Percentiles rank a stretch among this genome's conserved stretches.
Conservation (phyloP, 1,139 yeast species). For the Wickerhamomyces sp. region DNA sequence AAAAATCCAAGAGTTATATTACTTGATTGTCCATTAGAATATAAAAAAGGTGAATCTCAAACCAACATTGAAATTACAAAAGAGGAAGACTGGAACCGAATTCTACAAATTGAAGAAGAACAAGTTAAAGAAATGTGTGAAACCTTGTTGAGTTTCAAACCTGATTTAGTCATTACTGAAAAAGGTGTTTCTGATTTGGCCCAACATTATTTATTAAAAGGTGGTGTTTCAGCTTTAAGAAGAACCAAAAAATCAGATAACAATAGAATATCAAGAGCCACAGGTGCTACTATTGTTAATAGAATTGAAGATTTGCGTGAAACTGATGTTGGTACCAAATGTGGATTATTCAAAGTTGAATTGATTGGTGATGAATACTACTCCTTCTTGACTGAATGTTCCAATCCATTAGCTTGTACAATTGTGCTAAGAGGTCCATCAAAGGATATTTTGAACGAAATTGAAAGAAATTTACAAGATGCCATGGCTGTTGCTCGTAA, state of each 20-base stretch:
- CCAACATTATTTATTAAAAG: constrained; percentile 91
- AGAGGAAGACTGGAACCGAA: constrained; percentile 95
- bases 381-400: constrained; percentile 77
- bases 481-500: constrained; percentile 98
- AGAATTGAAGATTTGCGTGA: constrained; percentile 93
- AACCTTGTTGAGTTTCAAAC: constrained; percentile 76
- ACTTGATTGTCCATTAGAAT: constrained; percentile 94
- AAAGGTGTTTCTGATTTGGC: constrained; percentile 98
- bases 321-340: constrained; percentile 78
- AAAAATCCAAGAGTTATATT: constrained; percentile 85
- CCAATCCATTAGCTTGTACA: constrained; percentile 90
- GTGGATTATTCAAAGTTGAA: constrained; percentile 91
- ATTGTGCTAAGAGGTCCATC: constrained; percentile 92
- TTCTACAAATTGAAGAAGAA: constrained; percentile 95
- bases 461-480: constrained; percentile 95
- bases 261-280: constrained; percentile 94
- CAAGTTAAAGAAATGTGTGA: constrained; percentile 89
- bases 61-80: constrained; percentile 96
- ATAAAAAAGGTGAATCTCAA: constrained; percentile 98
- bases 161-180: constrained; percentile 93
- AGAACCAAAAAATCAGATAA: constrained; percentile 95
- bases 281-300: constrained; percentile 96
- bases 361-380: constrained; percentile 97
- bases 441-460: constrained; percentile 91
- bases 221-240: constrained; percentile 89